Conservation (phyloP, 2,329 filamentous ascomycete genomes). For the Clarireedia monteithiana region DNA sequence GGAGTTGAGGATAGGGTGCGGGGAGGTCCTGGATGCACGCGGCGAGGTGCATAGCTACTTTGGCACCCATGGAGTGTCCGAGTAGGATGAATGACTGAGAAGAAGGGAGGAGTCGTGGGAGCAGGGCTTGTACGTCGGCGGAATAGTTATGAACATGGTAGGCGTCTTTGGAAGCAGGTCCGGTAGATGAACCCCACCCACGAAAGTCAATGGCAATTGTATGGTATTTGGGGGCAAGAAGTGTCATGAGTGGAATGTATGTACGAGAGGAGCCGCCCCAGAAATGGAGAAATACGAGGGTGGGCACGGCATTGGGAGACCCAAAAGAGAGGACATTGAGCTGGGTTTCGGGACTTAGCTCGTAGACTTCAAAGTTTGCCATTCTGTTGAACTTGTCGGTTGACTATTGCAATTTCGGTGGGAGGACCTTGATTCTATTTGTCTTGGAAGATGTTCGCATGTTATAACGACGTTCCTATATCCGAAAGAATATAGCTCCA, state of each 20-base stretch:
- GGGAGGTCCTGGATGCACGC: neutral
- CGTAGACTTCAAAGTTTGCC: neutral
- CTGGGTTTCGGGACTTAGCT: conserved; percentile 1
- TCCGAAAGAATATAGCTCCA: too few species aligned
- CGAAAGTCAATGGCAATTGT: conserved; percentile 30
- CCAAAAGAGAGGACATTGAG: conserved; percentile 7
- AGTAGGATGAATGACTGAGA: conserved; percentile 26
- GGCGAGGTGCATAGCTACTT: conserved; percentile 23
- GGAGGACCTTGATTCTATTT: too few species aligned
- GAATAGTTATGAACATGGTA: conserved; percentile 29
- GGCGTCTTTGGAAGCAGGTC: conserved; percentile 19
- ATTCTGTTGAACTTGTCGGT: neutral
- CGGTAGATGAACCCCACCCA: conserved; percentile 32
- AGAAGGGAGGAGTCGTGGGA: conserved; percentile 15
- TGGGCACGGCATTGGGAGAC: neutral
- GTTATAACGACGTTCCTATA: too few species aligned
- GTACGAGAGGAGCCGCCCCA: conserved; percentile 33
- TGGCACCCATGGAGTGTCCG: conserved; percentile 35
- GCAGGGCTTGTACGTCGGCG: conserved; percentile 17
- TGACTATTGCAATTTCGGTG: too few species aligned
- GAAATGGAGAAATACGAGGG: conserved; percentile 32
- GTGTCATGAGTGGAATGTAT: conserved; percentile 20
- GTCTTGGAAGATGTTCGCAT: too few species aligned
- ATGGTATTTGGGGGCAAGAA: conserved; percentile 13
- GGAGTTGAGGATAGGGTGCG: conserved; percentile 14